Conservation (phyloP, 305 asterid species). For the Striga hermonthica region DNA sequence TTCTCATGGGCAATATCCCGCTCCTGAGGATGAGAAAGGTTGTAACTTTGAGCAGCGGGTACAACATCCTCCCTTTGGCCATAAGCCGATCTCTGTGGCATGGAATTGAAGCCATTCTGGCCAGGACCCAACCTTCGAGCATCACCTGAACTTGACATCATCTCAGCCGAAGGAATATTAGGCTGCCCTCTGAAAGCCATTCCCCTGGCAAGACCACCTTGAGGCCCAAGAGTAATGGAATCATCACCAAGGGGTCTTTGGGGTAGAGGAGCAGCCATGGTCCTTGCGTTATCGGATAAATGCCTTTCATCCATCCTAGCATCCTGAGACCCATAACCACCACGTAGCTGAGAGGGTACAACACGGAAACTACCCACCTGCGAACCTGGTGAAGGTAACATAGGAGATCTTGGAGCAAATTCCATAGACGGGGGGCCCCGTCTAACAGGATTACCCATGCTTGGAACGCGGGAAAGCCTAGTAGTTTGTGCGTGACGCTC, state of each 20-base stretch:
- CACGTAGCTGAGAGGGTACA: constrained; percentile 38
- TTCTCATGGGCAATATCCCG: constrained; percentile 33
- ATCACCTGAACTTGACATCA: constrained; percentile 40
- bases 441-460: constrained; percentile 41
- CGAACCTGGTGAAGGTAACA: constrained; percentile 41
- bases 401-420: constrained; percentile 41
- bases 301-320: constrained; percentile 42
- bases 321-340: constrained; percentile 45
- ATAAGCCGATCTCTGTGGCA: constrained; percentile 46
- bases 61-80: constrained; percentile 54
- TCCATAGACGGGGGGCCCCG: constrained; percentile 44
- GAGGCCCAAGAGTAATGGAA: constrained; percentile 72
- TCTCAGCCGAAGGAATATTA: constrained; percentile 35
- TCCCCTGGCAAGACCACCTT: constrained; percentile 80
- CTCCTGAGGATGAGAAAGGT: constrained; percentile 30
- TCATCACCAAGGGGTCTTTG: constrained; percentile 45
- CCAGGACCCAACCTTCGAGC: constrained; percentile 48
- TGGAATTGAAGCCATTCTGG: constrained; percentile 48
- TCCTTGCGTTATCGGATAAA: constrained; percentile 41
- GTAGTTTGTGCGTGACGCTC: constrained; percentile 56
- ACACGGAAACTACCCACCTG: constrained; percentile 41
- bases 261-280: constrained; percentile 38
- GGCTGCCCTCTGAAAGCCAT: constrained; percentile 65
- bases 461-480: constrained; percentile 44
- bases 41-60: constrained; percentile 39